These are phyloP conservation scores for Chalciporus sphaerocephalus DNA, from an alignment of 768 basidiomycete genomes.

Conservation along the genomic window DNA sequence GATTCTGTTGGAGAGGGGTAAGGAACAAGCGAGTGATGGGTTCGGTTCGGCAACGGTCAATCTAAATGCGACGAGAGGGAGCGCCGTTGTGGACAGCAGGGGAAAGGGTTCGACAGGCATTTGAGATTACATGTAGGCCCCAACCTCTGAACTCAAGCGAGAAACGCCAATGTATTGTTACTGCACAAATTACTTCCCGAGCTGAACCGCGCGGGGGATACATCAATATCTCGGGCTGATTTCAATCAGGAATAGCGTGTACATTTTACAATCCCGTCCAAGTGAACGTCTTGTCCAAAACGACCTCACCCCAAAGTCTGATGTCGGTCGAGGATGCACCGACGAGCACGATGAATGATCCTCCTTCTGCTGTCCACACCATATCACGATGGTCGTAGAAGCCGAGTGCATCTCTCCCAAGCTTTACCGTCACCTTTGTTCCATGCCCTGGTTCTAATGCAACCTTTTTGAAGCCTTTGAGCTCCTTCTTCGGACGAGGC, in stretches of 20 bases:
- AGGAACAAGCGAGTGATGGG: constrained; percentile 49
- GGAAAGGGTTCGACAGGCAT: constrained; percentile 38
- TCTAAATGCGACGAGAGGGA: constrained; percentile 31
- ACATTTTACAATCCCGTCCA: neutral
- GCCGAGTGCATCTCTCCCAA: neutral
- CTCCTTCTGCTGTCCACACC: neutral
- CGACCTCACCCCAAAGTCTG: neutral
- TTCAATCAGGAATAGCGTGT: too few species aligned
- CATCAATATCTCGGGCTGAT: neutral
- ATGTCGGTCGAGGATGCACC: neutral
- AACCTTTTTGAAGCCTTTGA: constrained; percentile 48
- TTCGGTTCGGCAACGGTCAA: constrained; percentile 25
- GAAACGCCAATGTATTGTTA: constrained; percentile 15
- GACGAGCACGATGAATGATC: neutral
- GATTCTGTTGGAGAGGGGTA: constrained; percentile 61
- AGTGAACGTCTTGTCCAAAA: neutral
- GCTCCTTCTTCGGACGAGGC: constrained; percentile 41
- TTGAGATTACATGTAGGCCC: constrained; percentile 15
- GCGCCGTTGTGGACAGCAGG: constrained; percentile 36
- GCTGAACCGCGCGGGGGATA: neutral
- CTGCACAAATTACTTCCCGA: constrained; percentile 2
- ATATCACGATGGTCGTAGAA: neutral
- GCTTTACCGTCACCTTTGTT: neutral
- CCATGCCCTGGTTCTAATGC: neutral
- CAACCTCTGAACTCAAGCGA: neutral